These are phyloP conservation scores for Flaveria robusta DNA, from an alignment of 129 eudicot species.

Conservation along the genomic window DNA sequence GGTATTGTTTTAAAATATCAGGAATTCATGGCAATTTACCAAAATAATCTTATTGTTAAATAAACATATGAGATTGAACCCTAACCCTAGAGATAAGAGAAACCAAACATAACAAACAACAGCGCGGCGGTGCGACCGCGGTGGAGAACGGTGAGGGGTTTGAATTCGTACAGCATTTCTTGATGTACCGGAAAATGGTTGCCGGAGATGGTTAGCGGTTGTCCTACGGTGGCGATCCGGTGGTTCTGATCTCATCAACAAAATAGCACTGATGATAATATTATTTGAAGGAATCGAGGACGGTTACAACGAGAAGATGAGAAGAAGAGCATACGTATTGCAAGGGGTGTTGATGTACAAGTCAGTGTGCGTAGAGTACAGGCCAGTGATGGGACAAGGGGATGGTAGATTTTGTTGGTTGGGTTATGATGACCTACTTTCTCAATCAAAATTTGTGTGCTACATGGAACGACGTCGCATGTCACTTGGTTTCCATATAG, in stretches of 20 bases:
- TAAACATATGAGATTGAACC: too few species aligned
- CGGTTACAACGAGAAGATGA: constrained; percentile 21
- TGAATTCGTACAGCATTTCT: constrained; percentile 31
- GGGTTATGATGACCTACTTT: not conserved
- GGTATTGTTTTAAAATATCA: too few species aligned
- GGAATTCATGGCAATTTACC: too few species aligned
- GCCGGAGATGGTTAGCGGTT: constrained; percentile 6
- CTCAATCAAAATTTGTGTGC: not conserved
- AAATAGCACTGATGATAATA: not conserved
- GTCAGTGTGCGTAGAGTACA: not conserved
- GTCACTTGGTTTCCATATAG: too few species aligned
- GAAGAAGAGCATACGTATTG: not conserved
- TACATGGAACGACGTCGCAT: not conserved
- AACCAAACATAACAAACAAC: constrained; percentile 22
- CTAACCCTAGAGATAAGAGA: constrained; percentile 32
- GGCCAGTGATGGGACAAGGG: not conserved
- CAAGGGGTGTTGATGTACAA: constrained; percentile 15
- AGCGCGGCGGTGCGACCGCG: constrained; percentile 32
- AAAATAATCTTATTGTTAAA: too few species aligned
- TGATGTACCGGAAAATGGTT: not conserved
- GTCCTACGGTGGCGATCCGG: not conserved
- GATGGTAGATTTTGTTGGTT: not conserved
- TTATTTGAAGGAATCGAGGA: constrained; percentile 15
- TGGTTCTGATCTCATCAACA: constrained; percentile 26
- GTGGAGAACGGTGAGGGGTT: constrained; percentile 24